phyloP scores from a whole-genome alignment of 2,329 filamentous ascomycete genomes.

The Aureobasidium pullulans region DNA sequence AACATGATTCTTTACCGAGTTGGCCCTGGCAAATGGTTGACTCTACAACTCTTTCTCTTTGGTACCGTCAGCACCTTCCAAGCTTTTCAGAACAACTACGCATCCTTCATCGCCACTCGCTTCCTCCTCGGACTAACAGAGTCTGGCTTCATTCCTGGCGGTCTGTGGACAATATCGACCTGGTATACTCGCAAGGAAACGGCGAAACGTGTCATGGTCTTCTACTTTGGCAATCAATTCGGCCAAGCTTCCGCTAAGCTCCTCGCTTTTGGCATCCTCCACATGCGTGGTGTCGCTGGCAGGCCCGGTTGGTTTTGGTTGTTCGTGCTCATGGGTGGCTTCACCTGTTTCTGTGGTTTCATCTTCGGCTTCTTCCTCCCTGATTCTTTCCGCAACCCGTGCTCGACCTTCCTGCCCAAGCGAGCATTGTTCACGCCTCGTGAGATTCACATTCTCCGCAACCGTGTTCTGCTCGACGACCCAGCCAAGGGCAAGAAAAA shows the following conservation, averaged over 20 bases:
- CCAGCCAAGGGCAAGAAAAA: slow-evolving; percentile 26
- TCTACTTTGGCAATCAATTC: slow-evolving; percentile 40
- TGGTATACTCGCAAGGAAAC: slow-evolving; percentile 44
- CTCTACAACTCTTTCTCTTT: slow-evolving; percentile 30
- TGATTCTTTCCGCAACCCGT: slow-evolving; percentile 25
- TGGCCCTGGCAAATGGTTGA: slow-evolving; percentile 34
- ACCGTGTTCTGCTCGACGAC: slow-evolving; percentile 24
- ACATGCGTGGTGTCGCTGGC: slow-evolving; percentile 21
- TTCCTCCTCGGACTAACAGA: slow-evolving; percentile 34
- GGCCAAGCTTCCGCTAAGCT: slow-evolving; percentile 35
- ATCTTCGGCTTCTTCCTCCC: slow-evolving; percentile 28
- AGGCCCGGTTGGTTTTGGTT: slow-evolving; percentile 24
- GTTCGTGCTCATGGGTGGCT: slow-evolving; percentile 25
- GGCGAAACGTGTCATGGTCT: slow-evolving; percentile 33
- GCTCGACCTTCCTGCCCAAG: slow-evolving; percentile 22
- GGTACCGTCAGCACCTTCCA: slow-evolving; percentile 36
- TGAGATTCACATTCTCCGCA: slow-evolving; percentile 25
- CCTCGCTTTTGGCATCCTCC: slow-evolving; percentile 36
- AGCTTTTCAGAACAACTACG: slow-evolving; percentile 33
- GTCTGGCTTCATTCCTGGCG: slow-evolving; percentile 41
- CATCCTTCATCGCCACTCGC: slow-evolving; percentile 31
- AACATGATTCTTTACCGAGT: slow-evolving; percentile 28
- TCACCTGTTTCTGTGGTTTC: slow-evolving; percentile 28
- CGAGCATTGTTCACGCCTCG: slow-evolving; percentile 23
- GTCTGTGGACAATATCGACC: slow-evolving; percentile 41